phyloP scores from a whole-genome alignment of 257 asterid species.

The Anisodus acutangulus region DNA sequence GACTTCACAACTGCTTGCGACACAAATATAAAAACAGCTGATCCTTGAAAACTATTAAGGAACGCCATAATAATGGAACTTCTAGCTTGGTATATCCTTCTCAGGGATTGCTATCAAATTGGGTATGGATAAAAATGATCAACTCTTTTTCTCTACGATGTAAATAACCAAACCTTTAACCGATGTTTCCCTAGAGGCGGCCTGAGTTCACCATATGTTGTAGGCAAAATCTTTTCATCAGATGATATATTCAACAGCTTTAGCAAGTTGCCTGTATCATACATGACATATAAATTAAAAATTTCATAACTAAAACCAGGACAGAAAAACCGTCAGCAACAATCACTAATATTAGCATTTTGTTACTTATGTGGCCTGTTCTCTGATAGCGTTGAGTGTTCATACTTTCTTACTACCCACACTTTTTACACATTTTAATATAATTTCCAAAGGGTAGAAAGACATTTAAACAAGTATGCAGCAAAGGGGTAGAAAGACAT shows the following conservation, averaged over 20 bases:
- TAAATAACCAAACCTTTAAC: constrained; percentile 61
- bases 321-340: constrained; percentile 24
- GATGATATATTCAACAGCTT: constrained; percentile 69
- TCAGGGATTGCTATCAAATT: not conserved
- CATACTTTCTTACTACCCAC: not conserved
- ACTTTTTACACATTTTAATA: not conserved
- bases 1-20: constrained; percentile 19
- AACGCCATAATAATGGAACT: not conserved
- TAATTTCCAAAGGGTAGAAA: not conserved
- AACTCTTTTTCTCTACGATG: constrained; percentile 19
- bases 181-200: constrained; percentile 99
- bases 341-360: constrained; percentile 17
- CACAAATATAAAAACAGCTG: constrained; percentile 2
- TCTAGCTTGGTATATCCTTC: constrained; percentile 23
- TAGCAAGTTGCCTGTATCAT: constrained; percentile 76
- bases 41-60: constrained; percentile 19
- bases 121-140: not conserved
- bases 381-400: not conserved
- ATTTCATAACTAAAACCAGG: not conserved
- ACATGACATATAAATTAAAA: constrained; percentile 6
- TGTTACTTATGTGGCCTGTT: not conserved
- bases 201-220: constrained; percentile 88
- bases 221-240: constrained; percentile 73
- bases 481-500: not conserved
- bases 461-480: not conserved